phyloP scores from a whole-genome alignment of 345 rosid genomes.

The Salix purpurea region DNA sequence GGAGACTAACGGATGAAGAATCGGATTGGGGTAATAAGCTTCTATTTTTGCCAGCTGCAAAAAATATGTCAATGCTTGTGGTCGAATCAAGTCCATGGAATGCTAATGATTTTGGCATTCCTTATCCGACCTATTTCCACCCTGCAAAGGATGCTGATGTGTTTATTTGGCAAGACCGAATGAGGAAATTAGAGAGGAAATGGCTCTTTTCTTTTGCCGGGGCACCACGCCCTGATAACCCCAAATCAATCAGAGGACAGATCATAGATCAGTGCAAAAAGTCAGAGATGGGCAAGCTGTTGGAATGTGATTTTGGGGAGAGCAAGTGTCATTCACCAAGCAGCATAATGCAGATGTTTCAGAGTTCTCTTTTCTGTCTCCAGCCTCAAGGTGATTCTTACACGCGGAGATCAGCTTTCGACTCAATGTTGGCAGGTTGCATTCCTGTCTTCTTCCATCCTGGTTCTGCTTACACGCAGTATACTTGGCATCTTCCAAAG shows the following conservation, averaged over 20 bases:
- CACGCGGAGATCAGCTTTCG: constrained; percentile 83
- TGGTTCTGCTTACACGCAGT: constrained; percentile 83
- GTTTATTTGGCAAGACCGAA: constrained; percentile 72
- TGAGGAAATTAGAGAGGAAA: constrained; percentile 76
- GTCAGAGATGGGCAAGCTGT: constrained; percentile 51
- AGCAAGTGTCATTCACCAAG: constrained; percentile 93
- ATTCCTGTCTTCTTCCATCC: constrained; percentile 94
- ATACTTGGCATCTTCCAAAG: constrained; percentile 90
- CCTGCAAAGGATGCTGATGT: constrained; percentile 80
- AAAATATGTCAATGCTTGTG: constrained; percentile 90
- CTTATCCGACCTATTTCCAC: constrained; percentile 85
- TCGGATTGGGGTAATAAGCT: constrained; percentile 90
- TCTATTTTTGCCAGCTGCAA: constrained; percentile 76
- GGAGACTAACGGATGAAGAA: constrained; percentile 69
- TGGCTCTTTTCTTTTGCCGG: constrained; percentile 97
- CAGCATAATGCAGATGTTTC: constrained; percentile 85
- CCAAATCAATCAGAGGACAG: constrained; percentile 77
- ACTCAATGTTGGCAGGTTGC: constrained; percentile 84
- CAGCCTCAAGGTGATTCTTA: constrained; percentile 94
- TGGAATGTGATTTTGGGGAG: constrained; percentile 88
- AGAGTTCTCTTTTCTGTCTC: constrained; percentile 73
- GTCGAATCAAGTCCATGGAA: constrained; percentile 96
- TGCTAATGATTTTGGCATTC: constrained; percentile 83
- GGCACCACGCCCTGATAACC: constrained; percentile 74
- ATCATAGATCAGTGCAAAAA: constrained; percentile 67